phyloP scores from a whole-genome alignment of 176 grass and related monocot genomes.

The Carex scoparia region DNA sequence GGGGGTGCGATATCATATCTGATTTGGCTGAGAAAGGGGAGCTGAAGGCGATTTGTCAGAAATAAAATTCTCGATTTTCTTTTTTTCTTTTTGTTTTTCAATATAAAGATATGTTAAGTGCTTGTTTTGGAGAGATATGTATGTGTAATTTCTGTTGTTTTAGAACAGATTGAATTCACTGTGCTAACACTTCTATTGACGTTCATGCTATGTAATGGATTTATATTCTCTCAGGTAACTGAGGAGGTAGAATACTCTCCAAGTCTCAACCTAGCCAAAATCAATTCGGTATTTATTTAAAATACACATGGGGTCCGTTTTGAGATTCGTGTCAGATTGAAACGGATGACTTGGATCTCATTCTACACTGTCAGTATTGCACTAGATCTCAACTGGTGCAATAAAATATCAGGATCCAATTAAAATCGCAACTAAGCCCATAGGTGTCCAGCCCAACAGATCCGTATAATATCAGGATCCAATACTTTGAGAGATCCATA shows the following conservation, averaged over 20 bases:
- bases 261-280: too few relatives aligned
- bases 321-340: too few relatives aligned
- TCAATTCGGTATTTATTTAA: too few relatives aligned
- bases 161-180: background rate
- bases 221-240: too few relatives aligned
- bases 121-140: background rate
- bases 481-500: background rate
- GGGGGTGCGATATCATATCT: conserved; percentile 76
- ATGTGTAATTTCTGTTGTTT: background rate
- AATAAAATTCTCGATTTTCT: conserved; percentile 18
- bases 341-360: too few relatives aligned
- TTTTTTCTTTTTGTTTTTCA: too few relatives aligned
- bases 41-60: conserved; percentile 55
- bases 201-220: background rate
- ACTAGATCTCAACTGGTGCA: too few relatives aligned
- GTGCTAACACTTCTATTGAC: background rate
- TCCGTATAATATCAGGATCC: background rate
- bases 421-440: too few relatives aligned
- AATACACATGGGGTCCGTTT: too few relatives aligned
- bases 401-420: too few relatives aligned
- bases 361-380: too few relatives aligned
- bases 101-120: background rate
- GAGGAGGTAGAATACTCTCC: too few relatives aligned
- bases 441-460: background rate
- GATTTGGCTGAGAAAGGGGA: conserved; percentile 90